These are phyloP conservation scores for Plantago coronopus DNA, from an alignment of 305 asterid species.

Conservation along the genomic window DNA sequence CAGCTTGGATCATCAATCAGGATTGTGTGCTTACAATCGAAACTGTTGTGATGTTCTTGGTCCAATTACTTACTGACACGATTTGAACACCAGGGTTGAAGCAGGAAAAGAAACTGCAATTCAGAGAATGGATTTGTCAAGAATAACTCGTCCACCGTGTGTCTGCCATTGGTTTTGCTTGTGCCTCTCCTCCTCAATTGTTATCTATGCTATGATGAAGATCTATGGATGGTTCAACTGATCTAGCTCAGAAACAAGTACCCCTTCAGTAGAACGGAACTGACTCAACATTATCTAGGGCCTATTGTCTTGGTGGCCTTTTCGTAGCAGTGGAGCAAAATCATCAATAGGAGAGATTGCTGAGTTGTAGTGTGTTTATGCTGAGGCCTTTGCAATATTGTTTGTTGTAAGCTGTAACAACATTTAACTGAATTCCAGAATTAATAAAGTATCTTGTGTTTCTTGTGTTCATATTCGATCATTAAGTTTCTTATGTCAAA, in stretches of 20 bases:
- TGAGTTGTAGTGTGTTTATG: background rate
- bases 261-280: background rate
- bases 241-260: constrained; percentile 12
- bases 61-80: background rate
- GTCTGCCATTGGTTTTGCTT: constrained; percentile 43
- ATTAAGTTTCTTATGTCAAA: background rate
- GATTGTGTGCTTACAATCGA: background rate
- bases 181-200: constrained; percentile 42
- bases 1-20: too few species aligned
- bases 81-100: constrained; percentile 22
- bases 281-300: too few species aligned
- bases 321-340: background rate
- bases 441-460: background rate
- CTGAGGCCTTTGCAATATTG: background rate
- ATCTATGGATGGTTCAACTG: constrained; percentile 35
- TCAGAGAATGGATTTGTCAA: constrained; percentile 12
- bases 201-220: constrained; percentile 48
- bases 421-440: background rate
- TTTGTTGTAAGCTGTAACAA: background rate
- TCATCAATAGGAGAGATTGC: background rate
- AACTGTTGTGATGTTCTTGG: background rate
- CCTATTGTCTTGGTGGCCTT: too few species aligned
- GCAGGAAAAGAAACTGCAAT: constrained; percentile 16
- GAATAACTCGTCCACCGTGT: constrained; percentile 28
- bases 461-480: too few species aligned